phyloP scores from a whole-genome alignment of 176 grass and related monocot genomes.

The Poa pratensis region DNA sequence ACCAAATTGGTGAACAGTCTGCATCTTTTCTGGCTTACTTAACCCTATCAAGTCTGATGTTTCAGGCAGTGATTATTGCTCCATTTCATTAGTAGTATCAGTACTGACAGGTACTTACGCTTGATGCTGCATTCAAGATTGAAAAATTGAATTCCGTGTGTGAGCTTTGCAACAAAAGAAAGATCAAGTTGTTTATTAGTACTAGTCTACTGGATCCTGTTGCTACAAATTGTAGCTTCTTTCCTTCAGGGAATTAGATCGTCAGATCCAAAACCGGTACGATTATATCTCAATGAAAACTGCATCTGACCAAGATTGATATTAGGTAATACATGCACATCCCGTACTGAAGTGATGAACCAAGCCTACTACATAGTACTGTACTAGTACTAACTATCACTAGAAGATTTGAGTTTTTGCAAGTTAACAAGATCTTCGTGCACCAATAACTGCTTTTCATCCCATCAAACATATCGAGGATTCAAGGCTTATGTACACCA shows the following conservation, averaged over 20 bases:
- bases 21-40: not conserved
- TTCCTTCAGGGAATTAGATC: not conserved
- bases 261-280: not conserved
- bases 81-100: not conserved
- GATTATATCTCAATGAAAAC: not conserved
- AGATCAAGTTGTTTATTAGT: not conserved
- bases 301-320: not conserved
- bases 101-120: not conserved
- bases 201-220: not conserved
- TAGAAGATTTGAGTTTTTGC: not conserved
- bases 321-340: not conserved
- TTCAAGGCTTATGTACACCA: no score
- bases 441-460: no score
- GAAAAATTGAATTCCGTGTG: conserved; percentile 10
- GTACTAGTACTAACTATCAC: not conserved
- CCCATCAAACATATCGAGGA: no score
- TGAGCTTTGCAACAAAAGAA: not conserved
- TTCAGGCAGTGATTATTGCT: not conserved
- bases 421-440: not conserved
- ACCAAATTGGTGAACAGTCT: not conserved
- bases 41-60: not conserved
- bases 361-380: not conserved
- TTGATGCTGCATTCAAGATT: not conserved
- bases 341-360: not conserved
- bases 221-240: not conserved